phyloP scores from a whole-genome alignment of 1,139 yeast species.

The Saccharomyces hybrid region DNA sequence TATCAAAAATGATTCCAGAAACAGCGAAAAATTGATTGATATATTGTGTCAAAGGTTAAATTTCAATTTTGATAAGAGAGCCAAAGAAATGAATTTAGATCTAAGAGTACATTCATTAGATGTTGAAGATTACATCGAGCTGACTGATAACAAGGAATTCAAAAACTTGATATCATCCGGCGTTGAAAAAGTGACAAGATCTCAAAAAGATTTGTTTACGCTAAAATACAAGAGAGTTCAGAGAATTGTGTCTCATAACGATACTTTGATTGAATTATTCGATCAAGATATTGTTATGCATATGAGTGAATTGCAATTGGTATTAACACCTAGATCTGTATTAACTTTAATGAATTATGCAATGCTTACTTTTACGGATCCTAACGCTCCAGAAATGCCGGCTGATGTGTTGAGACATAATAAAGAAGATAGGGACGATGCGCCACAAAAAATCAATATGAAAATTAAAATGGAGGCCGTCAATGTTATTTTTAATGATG shows the following conservation, averaged over 20 bases:
- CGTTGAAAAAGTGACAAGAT: conserved; percentile 31
- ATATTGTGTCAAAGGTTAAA: conserved; percentile 59
- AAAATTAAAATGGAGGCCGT: conserved; percentile 66
- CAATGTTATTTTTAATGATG: conserved; percentile 71
- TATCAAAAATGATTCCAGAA: conserved; percentile 49
- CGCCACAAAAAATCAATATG: conserved; percentile 70
- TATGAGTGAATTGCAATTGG: conserved; percentile 72
- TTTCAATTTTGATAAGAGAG: conserved; percentile 53
- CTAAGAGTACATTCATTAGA: conserved; percentile 56
- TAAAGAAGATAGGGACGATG: conserved; percentile 44
- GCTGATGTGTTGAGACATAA: conserved; percentile 64
- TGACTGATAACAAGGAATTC: conserved; percentile 54
- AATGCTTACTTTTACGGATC: conserved; percentile 81
- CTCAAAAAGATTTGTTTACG: conserved; percentile 46
- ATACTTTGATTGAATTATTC: conserved; percentile 52
- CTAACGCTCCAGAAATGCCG: conserved; percentile 58
- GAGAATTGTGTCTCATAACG: conserved; percentile 53
- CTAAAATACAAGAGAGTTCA: conserved; percentile 52
- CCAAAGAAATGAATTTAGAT: conserved; percentile 57
- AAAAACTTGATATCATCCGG: conserved; percentile 66
- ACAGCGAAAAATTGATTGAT: conserved; percentile 63
- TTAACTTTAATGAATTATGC: conserved; percentile 74
- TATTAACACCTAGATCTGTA: conserved; percentile 68
- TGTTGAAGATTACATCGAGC: conserved; percentile 69
- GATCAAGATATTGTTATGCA: conserved; percentile 73